Percentiles rank a stretch among this genome's conserved stretches.
Evolutionary conservation across 345 rosid species (phyloP).

Genomic region (Bruguiera gymnorhiza): DNA sequence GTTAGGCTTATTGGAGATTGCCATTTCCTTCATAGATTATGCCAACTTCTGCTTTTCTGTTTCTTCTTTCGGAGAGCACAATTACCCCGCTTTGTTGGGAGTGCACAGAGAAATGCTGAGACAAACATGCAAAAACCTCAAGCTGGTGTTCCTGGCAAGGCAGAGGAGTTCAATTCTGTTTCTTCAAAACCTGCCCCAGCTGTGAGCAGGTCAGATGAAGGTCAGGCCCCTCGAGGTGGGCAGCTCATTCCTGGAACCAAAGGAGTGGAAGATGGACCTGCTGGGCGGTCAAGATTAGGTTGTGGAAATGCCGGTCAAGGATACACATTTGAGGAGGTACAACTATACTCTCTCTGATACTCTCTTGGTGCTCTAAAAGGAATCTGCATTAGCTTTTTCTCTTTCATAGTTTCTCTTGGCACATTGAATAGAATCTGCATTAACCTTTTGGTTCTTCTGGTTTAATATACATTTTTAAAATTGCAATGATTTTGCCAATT

Average conservation of each 20-base stretch:
- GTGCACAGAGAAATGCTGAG: conserved; percentile 64
- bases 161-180: conserved; percentile 69
- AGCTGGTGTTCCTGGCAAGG: conserved; percentile 62
- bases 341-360: not conserved
- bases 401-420: not conserved
- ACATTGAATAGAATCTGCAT: not conserved
- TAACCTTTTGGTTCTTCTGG: not conserved
- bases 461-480: not conserved
- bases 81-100: conserved; percentile 48
- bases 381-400: not conserved
- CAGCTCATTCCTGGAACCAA: conserved; percentile 66
- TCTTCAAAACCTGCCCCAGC: conserved; percentile 57
- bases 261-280: conserved; percentile 78
- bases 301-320: conserved; percentile 99
- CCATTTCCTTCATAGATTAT: conserved; percentile 97
- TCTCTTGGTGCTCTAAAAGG: not conserved
- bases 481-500: not conserved
- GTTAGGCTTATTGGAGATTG: conserved; percentile 99
- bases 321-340: conserved; percentile 96
- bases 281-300: conserved; percentile 73
- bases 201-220: conserved; percentile 63
- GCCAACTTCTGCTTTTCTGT: conserved; percentile 94
- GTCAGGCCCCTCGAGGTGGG: conserved; percentile 61
- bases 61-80: conserved; percentile 76
- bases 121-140: conserved; percentile 70